Base-by-base conservation (phyloP, 768 basidiomycete species). In the Calocybe cyanea region DNA sequence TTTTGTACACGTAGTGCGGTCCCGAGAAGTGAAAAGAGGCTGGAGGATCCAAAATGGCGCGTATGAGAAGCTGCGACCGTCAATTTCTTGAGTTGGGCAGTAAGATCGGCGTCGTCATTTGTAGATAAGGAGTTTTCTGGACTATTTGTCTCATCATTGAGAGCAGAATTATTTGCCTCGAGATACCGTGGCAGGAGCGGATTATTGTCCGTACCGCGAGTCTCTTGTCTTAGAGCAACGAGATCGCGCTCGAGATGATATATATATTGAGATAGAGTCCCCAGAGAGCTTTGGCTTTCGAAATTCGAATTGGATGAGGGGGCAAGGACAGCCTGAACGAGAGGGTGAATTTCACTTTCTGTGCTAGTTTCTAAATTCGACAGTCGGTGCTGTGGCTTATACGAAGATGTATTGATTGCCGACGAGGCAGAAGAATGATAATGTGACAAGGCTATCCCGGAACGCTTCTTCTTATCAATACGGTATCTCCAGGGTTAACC, bases 391-490 rank as follows among this genome's bases (percentile, higher is more conserved):
- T 23, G 14, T 31, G n/a, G 14, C 7, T 30, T 30, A 9, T 23
- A 11, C 5, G 20, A 10, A 11, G n/a, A 31, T n/a, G 31, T 28
- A 38, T 32, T 20, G 39, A 38, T 45, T 28, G 31, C 18, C 24
- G 24, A 19, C 8, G 17, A 21, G 0, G 23, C 11, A 11, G 19
- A n/a, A 19, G 42, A 41, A n/a, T 2, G 32, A 19, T 38, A 47
- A 21, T 23, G 21, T 2, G 21, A 14, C 32, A 3, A 24, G 10
- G 41, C 2, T 50, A 43, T 24, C 48, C 24, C 38, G 49, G 49
- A 24, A 36, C 48, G 62, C 57, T 51, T 70, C 69, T 52, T 59
- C 56, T 46, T 14, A 18, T 13, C 3, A 30, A 19, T n/a, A 9
- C 19, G n/a, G n/a, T n/a, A n/a, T n/a, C 20, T 32, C 17, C 14